Evolutionary conservation across 768 basidiomycete genomes (phyloP), one percentile per base, ranked within the genome.

Genomic region (Leucosporidium scottii): DNA sequence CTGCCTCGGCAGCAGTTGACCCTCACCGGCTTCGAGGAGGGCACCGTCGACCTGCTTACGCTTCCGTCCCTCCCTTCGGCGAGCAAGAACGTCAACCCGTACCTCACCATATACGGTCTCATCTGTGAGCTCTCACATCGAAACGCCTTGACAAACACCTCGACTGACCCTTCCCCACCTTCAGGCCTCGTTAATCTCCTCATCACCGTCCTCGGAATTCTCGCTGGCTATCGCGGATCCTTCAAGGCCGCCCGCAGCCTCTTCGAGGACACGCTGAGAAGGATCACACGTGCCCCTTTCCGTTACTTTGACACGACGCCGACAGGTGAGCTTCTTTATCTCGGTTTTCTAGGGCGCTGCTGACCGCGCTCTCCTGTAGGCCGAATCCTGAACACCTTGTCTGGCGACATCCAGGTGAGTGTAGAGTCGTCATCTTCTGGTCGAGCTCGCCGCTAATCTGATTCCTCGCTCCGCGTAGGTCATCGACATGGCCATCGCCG

Each of bases 221-320:
- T 82, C 1, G 78, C 87, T 13, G 86, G 86, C 0, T 88, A 86
- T 76, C 86, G 86, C 72, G 83, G 86, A 21, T 86, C 86, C 73
- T 79, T 88, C 47, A 85, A 83, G 68, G 87, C 87, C 1, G 85
- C 86, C 30, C 71, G 76, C 17, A 25, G 8, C 17, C 79, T 88
- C 20, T 89, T 88, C 78, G 74, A 75, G 80, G 15, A 82, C 87
- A 64, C 34, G 34, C 80, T 88, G 17, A 77, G 76, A 50, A 77
- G 86, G 31, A 78, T 88, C 13, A 82, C 84, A 10, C 80, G 84
- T 51, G 87, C 87, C 0, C 87, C 87, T 3, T 80, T 83, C 28
- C 83, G 86, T 1, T 87, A 87, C 76, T 89, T 88, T 77, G 88
- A 89, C 74, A 80, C 83, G 49, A 57, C 56, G 30, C 56, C 56